Base-by-base conservation (phyloP, 768 basidiomycete genomes). In the Cystobasidium ongulense region DNA sequence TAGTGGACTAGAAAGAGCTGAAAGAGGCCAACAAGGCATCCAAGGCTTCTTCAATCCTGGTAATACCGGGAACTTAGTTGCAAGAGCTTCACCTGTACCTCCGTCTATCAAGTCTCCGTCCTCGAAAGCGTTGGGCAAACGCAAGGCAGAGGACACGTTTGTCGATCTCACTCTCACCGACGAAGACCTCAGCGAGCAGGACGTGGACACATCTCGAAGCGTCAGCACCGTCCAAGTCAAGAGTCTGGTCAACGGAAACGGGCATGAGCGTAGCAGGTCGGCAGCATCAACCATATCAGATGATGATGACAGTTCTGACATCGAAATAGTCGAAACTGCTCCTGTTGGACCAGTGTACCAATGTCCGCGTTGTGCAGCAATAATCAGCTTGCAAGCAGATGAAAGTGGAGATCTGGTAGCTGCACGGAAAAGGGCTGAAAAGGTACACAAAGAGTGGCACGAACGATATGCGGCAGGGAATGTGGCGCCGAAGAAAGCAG, bases 21-120 rank as follows among this genome's bases (percentile, higher is more conserved):
- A 92, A 79, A 81, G 83, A 0, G 94, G 94, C 15, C 95, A 97
- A 80, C 86, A 85, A 75, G 88, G 86, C 38, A 95, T 99, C 70
- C 90, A 95, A 80, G 87, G 88, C 0, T 99, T 98, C 81, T 87
- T 99, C 73, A 85, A 29, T 63, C 76, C 25, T 76, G 78, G 36
- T 33, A 23, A 17, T 36, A 41, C 4, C 29, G 68, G 25, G 17
- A 59, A 23, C 31, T 1, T 21, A 1, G 23, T 27, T 27, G 29
- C 21, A 35, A n/a, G 36, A 59, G 53, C 66, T 3, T 68, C 66
- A 3, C 66, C 39, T 59, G 36, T 53, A 54, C 68, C 54, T 27
- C 11, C 50, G 2, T 31, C 54, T 27, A 52, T 29, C 10, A 61
- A 21, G n/a, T 29, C 18, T 7, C 5, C 36, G 23, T 71, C 68